Evolutionary conservation across 192 early-diverging fungal genomes (phyloP).

Genomic region (Gigaspora rosea): DNA sequence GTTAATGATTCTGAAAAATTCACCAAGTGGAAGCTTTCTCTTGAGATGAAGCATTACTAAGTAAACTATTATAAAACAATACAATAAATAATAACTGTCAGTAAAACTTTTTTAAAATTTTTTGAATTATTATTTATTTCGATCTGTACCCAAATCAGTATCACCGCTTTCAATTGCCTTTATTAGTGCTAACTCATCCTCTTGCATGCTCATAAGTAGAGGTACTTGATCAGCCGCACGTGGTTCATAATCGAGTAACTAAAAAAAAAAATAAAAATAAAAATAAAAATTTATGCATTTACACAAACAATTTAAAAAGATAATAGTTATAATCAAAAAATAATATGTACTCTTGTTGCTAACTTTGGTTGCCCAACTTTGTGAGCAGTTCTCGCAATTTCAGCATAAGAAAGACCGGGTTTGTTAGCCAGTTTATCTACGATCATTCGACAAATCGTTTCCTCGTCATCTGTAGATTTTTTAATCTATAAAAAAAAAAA

Average conservation of each 20-base stretch:
- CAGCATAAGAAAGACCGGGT: slow-evolving; percentile 81
- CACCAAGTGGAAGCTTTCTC: slow-evolving; percentile 76
- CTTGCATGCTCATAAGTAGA: slow-evolving; percentile 88
- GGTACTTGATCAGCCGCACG: slow-evolving; percentile 94
- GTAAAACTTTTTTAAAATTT: not conserved
- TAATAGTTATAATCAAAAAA: not conserved
- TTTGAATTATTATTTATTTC: not conserved
- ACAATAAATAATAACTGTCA: not conserved
- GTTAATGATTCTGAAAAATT: slow-evolving; percentile 89
- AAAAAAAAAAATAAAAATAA: slow-evolving; percentile 6
- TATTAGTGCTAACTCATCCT: slow-evolving; percentile 82
- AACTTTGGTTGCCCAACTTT: slow-evolving; percentile 79
- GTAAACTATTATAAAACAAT: slow-evolving; percentile 60
- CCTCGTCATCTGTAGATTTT: slow-evolving; percentile 81
- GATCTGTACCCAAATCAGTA: slow-evolving; percentile 76
- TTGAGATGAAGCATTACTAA: slow-evolving; percentile 89
- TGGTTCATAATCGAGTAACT: slow-evolving; percentile 93
- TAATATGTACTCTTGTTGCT: slow-evolving; percentile 70
- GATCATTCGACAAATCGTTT: slow-evolving; percentile 77
- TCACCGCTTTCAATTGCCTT: slow-evolving; percentile 96
- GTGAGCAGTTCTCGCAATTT: slow-evolving; percentile 91
- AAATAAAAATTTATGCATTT: too few species aligned
- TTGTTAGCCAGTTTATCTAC: slow-evolving; percentile 75
- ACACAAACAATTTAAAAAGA: too few species aligned
- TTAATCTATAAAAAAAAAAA: slow-evolving; percentile 64